These are phyloP conservation scores for Sistotremastrum niveocremeum DNA, from an alignment of 768 basidiomycete species.

Conservation along the genomic window DNA sequence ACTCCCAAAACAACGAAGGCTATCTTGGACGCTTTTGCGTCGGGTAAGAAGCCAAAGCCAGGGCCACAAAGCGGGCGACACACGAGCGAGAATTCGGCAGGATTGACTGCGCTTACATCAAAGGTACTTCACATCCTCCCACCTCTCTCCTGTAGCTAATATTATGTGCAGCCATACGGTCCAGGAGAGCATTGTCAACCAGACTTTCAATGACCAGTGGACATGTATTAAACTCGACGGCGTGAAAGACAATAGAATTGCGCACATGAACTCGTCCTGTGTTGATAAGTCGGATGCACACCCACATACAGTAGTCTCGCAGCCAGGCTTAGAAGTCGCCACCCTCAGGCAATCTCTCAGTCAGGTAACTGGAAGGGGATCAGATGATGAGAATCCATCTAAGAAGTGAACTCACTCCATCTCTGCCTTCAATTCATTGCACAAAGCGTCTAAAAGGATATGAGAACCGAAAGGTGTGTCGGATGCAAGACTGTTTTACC, in stretches of 20 bases:
- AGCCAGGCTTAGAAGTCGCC: constrained; percentile 26
- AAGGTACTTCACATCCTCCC: constrained; percentile 35
- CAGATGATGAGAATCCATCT: constrained; percentile 3
- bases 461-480: neutral
- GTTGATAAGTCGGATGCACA: neutral
- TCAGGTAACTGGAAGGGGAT: constrained; percentile 39
- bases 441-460: constrained; percentile 15
- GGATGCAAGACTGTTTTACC: constrained; percentile 29
- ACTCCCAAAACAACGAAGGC: constrained; percentile 65
- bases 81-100: constrained; percentile 90
- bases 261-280: neutral
- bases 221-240: constrained; percentile 2
- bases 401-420: constrained; percentile 42
- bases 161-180: constrained; percentile 64
- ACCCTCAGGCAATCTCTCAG: constrained; percentile 57
- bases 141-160: neutral
- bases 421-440: constrained; percentile 77
- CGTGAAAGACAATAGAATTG: neutral
- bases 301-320: neutral
- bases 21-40: constrained; percentile 64
- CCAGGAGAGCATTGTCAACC: constrained; percentile 81
- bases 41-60: constrained; percentile 80
- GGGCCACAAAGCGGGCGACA: constrained; percentile 82
- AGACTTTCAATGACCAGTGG: constrained; percentile 52
- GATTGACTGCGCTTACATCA: constrained; percentile 62